A percentile compares a stretch with the other conserved stretches of the same genome.
These are phyloP conservation scores for Candida caryicola DNA, from an alignment of 805 yeast genomes.

Conservation along the genomic window DNA sequence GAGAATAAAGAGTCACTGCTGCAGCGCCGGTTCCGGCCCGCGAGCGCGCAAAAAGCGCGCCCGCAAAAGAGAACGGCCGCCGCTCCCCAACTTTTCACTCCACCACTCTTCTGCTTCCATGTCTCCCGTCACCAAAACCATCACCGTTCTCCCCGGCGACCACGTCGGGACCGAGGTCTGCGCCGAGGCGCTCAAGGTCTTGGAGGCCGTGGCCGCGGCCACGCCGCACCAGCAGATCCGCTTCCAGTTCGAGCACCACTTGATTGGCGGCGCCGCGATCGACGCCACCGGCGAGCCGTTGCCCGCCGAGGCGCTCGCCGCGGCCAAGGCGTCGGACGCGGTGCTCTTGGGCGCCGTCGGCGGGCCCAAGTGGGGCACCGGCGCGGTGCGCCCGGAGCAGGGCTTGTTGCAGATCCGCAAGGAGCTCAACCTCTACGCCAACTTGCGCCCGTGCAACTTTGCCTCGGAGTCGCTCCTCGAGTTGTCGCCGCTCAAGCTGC, in stretches of 20 bases:
- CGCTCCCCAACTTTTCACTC: no score
- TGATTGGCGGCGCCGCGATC: slow-evolving; percentile 98
- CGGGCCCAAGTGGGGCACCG: slow-evolving; percentile 99
- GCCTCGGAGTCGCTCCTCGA: slow-evolving; percentile 80
- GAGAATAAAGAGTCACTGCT: no score
- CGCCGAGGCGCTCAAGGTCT: slow-evolving; percentile 87
- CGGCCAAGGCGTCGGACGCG: slow-evolving; percentile 87
- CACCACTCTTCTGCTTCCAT: no score
- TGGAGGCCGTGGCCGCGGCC: slow-evolving; percentile 65
- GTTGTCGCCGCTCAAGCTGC: slow-evolving; percentile 83
- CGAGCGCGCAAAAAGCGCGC: no score
- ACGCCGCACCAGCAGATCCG: slow-evolving; percentile 43
- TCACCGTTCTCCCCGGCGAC: slow-evolving; percentile 93
- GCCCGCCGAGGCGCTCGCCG: slow-evolving; percentile 77
- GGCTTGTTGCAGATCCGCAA: slow-evolving; percentile 92
- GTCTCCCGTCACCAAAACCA: slow-evolving; percentile 48
- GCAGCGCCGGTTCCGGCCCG: no score
- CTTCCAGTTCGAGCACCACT: slow-evolving; percentile 76
- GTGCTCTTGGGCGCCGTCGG: slow-evolving; percentile 98
- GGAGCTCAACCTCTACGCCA: slow-evolving; percentile 91
- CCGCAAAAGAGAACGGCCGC: no score
- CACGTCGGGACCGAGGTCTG: slow-evolving; percentile 93
- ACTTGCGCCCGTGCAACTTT: slow-evolving; percentile 94
- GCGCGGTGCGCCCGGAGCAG: slow-evolving; percentile 94
- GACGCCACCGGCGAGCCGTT: slow-evolving; percentile 94